Evolutionary conservation across 228 moss, liverwort and hornwort genomes (phyloP), one percentile per base, ranked within the genome.

Genomic region (Sphagnum fallax): DNA sequence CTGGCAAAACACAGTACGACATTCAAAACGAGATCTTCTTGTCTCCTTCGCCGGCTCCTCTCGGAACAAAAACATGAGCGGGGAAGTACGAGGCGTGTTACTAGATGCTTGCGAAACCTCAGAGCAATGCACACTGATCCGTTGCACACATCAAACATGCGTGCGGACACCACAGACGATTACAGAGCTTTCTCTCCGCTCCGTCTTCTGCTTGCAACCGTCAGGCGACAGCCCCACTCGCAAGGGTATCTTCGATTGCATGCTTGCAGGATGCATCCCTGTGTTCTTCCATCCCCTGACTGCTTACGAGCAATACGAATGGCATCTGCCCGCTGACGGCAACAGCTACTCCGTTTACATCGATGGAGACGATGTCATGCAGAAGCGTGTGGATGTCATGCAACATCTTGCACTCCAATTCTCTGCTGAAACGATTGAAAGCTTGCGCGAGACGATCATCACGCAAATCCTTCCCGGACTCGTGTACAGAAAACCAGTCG

Each of bases 171-270:
- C 92, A 6, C 87, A 91, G 64, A 72, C 72, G 0, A 70, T 91
- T 14, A 84, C 87, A 32, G 74, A 71, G 12, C 71, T 87, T 48
- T 71, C 82, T 6, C 60, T 98, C 5, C 72, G 79, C 4, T 87
- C 91, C 0, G 77, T 83, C 4, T 98, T 93, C 76, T 98, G 97
- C 68, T 77, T 98, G 67, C 93, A 98, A 67, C 97, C 97, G 1
- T 87, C 91, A 0, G 97, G 97, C 0, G 97, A 98, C 53, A 90
- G 90, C 48, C 81, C 97, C 52, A 98, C 97, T 0, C 79, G 97
- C 16, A 98, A 93, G 63, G 93, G 83, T 5, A 74, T 89, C 47
- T 98, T 98, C 69, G 97, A 98, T 72, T 88, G 88, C 16, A 52
- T 98, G 51, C 74, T 90, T 8, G 77, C 91, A 4, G 97, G 97